phyloP scores from a whole-genome alignment of 2,329 filamentous ascomycete genomes.

The Diaporthe australafricana region DNA sequence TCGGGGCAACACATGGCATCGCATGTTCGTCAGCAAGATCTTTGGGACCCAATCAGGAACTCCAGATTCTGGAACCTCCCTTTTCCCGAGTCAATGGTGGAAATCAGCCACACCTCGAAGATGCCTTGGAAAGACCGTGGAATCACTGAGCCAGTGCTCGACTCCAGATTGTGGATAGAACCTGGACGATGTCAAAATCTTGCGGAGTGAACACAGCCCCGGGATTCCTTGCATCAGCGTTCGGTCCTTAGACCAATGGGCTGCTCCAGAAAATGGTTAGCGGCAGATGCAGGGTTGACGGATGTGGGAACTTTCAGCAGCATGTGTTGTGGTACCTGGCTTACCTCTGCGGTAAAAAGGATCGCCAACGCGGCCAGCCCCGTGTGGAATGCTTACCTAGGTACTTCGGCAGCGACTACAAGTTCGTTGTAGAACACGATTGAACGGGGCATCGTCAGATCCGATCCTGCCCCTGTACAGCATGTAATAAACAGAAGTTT shows the following conservation, averaged over 20 bases:
- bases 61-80: not conserved
- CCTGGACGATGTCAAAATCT: no score
- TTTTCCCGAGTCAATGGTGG: not conserved
- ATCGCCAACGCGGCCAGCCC: rapidly evolving
- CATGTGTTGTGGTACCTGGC: not conserved
- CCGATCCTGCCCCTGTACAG: no score
- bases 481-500: no score
- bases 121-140: not conserved
- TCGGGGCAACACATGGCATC: not conserved
- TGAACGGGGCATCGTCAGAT: no score
- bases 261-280: not conserved
- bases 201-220: not conserved
- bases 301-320: not conserved
- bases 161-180: not conserved
- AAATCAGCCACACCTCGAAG: not conserved
- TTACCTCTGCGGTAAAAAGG: no score
- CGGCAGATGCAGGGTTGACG: not conserved
- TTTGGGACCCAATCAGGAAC: not conserved
- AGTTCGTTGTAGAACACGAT: no score
- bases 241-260: not conserved
- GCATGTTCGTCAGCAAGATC: not conserved
- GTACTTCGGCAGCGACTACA: no score
- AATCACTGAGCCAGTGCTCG: not conserved
- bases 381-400: rapidly evolving
- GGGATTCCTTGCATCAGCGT: not conserved